Percentiles rank a stretch among this genome's conserved stretches.
Conservation (phyloP, 352 stramenopile species). For the Phytophthora brassicae region DNA sequence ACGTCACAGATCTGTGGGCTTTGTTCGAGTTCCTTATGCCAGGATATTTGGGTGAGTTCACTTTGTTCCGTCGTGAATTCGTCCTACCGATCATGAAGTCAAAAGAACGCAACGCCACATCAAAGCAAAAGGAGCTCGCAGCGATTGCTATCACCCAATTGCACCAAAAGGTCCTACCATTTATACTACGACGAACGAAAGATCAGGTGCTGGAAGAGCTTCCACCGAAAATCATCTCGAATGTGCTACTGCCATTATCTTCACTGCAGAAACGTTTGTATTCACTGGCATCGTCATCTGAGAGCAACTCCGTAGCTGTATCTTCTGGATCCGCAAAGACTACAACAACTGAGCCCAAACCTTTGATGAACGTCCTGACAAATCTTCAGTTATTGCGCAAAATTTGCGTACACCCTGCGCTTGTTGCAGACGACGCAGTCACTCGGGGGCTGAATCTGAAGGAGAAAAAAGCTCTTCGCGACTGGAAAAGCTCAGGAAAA, state of each 20-base stretch:
- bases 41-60: conserved; percentile 93
- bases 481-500: conserved; percentile 92
- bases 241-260: conserved; percentile 90
- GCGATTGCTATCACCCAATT: conserved; percentile 91
- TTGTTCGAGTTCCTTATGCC: conserved; percentile 98
- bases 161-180: conserved; percentile 96
- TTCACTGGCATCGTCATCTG: conserved; percentile 30
- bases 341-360: conserved; percentile 7
- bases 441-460: conserved; percentile 20
- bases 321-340: not conserved
- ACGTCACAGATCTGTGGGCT: conserved; percentile 96
- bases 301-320: conserved; percentile 4
- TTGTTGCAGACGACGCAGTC: conserved; percentile 60
- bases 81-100: conserved; percentile 65
- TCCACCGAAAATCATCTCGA: conserved; percentile 96
- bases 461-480: conserved; percentile 28
- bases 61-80: conserved; percentile 59
- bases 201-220: conserved; percentile 94
- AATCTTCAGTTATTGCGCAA: conserved; percentile 87
- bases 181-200: conserved; percentile 97
- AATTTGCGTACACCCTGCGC: conserved; percentile 94
- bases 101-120: conserved; percentile 56
- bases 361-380: conserved; percentile 45
- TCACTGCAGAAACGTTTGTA: conserved; percentile 90
- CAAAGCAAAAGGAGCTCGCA: conserved; percentile 74